Percentiles rank a stretch among this genome's conserved stretches.
These are phyloP conservation scores for Fomitopsis pinicola DNA, from an alignment of 1,284 basidiomycete species.

Conservation along the genomic window DNA sequence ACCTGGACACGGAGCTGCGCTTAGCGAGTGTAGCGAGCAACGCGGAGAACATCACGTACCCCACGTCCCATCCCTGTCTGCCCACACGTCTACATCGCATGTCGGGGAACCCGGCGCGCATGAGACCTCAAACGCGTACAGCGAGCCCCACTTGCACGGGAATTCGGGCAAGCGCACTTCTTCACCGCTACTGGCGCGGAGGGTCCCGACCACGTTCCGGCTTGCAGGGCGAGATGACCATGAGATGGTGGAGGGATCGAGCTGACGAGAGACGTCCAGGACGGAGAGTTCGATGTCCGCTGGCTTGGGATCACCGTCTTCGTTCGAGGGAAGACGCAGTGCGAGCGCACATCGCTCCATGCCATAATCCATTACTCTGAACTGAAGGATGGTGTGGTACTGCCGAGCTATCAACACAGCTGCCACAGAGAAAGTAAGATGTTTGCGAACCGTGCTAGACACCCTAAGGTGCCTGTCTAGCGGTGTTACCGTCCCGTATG, in stretches of 20 bases:
- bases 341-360: slow-evolving; percentile 8
- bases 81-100: slow-evolving; percentile 9
- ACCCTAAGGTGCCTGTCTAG: slow-evolving; percentile 3
- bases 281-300: slow-evolving; percentile 8
- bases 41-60: slow-evolving; percentile 2
- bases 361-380: slow-evolving; percentile 6
- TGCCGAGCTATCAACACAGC: not conserved
- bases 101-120: slow-evolving; percentile 3
- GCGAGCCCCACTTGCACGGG: slow-evolving; percentile 9
- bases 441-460: not conserved
- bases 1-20: not conserved
- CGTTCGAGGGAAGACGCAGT: not conserved
- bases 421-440: not conserved
- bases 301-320: not conserved
- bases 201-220: not conserved
- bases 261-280: slow-evolving; percentile 1
- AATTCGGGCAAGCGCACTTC: slow-evolving; percentile 6
- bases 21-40: not conserved
- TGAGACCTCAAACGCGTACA: slow-evolving; percentile 11
- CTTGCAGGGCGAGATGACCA: slow-evolving; percentile 11
- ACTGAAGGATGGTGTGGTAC: slow-evolving; percentile 5
- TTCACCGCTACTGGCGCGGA: not conserved
- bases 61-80: slow-evolving; percentile 2
- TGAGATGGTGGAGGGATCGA: slow-evolving; percentile 7
- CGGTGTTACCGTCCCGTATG: slow-evolving; percentile 3